Percentiles rank a stretch among this genome's conserved stretches.
phyloP scores from a whole-genome alignment of 129 eudicot species.

The Rutidosis leptorrhynchoides region DNA sequence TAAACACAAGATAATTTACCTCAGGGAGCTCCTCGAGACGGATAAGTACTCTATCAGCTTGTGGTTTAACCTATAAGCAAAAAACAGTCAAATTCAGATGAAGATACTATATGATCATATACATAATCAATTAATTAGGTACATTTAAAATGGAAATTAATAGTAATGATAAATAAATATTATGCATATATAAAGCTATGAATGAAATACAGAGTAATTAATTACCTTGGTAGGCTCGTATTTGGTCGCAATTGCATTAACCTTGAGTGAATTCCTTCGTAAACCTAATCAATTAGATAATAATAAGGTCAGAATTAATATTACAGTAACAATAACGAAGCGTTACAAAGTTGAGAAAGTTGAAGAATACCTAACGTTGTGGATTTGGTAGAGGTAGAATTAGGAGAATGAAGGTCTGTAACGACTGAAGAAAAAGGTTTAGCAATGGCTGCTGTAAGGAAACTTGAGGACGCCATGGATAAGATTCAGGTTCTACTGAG shows the following conservation, averaged over 20 bases:
- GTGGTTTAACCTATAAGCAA: slow-evolving; percentile 71
- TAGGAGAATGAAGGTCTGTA: slow-evolving; percentile 24
- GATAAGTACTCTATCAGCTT: slow-evolving; percentile 85
- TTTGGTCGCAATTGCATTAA: slow-evolving; percentile 65
- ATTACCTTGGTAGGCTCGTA: slow-evolving; percentile 78
- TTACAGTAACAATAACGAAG: background rate
- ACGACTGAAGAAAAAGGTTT: slow-evolving; percentile 52
- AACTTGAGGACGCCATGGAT: slow-evolving; percentile 70
- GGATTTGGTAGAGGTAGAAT: slow-evolving; percentile 31
- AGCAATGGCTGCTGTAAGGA: slow-evolving; percentile 37
- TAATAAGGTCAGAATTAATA: background rate
- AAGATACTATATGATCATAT: background rate
- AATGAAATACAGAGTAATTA: too few relatives aligned
- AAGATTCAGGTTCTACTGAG: slow-evolving; percentile 35
- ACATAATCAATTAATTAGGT: background rate
- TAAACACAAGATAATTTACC: slow-evolving; percentile 37
- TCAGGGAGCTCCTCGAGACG: slow-evolving; percentile 78
- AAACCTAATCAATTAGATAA: slow-evolving; percentile 31
- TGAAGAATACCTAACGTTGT: slow-evolving; percentile 24
- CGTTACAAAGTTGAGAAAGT: background rate
- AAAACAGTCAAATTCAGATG: background rate
- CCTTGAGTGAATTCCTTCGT: slow-evolving; percentile 44
- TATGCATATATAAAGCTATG: too few relatives aligned
- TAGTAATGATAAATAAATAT: background rate
- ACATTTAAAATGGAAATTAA: background rate